Evolutionary conservation across 1,284 basidiomycete species (phyloP).

Genomic region (Microbotryum intermedium): DNA sequence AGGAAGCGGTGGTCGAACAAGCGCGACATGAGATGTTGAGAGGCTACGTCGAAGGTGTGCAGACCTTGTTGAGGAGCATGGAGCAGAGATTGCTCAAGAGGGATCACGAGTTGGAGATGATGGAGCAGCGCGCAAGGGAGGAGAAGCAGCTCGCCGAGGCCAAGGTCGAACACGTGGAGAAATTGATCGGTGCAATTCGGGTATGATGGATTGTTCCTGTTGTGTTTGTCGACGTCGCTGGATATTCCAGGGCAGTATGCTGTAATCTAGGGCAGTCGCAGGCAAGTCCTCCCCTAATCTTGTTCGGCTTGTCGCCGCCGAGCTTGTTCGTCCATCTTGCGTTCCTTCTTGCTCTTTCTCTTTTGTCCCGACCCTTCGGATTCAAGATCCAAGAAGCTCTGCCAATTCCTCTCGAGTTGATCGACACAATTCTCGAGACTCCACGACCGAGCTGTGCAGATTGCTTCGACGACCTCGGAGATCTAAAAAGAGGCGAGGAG

Average conservation of each 20-base stretch:
- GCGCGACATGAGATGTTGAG: not conserved
- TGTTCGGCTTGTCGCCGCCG: no score
- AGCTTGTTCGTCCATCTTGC: not conserved
- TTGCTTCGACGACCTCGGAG: conserved; percentile 19
- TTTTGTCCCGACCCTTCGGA: not conserved
- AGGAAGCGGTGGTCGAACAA: not conserved
- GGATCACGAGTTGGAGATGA: conserved; percentile 13
- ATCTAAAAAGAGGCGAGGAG: conserved; percentile 24
- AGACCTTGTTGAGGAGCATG: conserved; percentile 19
- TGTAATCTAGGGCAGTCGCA: no score
- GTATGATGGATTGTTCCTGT: no score
- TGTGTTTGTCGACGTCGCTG: no score
- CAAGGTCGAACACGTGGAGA: conserved; percentile 3
- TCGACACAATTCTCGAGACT: conserved; percentile 25
- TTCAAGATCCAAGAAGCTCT: conserved; percentile 35
- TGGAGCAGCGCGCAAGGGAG: conserved; percentile 16
- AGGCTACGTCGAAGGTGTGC: conserved; percentile 20
- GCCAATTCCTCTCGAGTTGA: conserved; percentile 41
- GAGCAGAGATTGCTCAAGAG: conserved; percentile 20
- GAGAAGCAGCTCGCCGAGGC: conserved; percentile 1
- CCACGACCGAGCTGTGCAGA: conserved; percentile 26
- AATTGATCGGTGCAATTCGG: not conserved
- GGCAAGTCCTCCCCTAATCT: no score
- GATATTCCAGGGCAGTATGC: no score
- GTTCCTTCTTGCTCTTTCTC: conserved; percentile 6